These are phyloP conservation scores for Colletotrichum liaoningense DNA, from an alignment of 2,329 filamentous ascomycete species.

Conservation along the genomic window DNA sequence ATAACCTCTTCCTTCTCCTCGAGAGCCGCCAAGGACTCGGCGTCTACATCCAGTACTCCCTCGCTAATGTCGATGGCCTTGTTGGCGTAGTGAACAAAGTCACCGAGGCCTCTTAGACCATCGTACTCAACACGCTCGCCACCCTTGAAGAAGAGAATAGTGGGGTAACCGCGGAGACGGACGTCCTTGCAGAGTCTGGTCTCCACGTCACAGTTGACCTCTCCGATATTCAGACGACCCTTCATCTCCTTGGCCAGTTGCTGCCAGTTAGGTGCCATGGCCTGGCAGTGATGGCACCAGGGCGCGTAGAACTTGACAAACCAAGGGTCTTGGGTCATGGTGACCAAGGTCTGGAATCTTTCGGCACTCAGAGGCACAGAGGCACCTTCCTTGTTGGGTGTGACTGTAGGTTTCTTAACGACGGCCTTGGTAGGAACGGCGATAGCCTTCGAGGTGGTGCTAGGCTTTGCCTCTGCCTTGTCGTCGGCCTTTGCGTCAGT, in stretches of 20 bases:
- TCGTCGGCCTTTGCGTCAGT: slow-evolving; percentile 42
- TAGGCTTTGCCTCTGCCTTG: slow-evolving; percentile 36
- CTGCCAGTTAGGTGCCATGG: slow-evolving; percentile 89
- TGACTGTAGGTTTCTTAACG: slow-evolving; percentile 61
- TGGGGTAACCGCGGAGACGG: slow-evolving; percentile 83
- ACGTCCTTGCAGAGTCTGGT: slow-evolving; percentile 93
- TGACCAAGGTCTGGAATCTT: slow-evolving; percentile 87
- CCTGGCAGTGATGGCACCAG: slow-evolving; percentile 97
- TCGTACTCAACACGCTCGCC: slow-evolving; percentile 94
- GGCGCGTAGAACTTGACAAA: slow-evolving; percentile 99
- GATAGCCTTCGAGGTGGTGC: slow-evolving; percentile 36
- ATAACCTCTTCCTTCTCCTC: slow-evolving; percentile 96
- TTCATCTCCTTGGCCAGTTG: slow-evolving; percentile 93
- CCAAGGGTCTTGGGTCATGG: slow-evolving; percentile 90
- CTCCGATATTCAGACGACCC: slow-evolving; percentile 88
- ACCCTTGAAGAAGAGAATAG: slow-evolving; percentile 91
- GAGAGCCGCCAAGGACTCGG: slow-evolving; percentile 79
- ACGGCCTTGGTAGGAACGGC: slow-evolving; percentile 50
- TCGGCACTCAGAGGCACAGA: slow-evolving; percentile 84
- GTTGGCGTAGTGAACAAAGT: slow-evolving; percentile 87
- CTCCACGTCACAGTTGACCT: slow-evolving; percentile 94
- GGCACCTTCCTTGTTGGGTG: slow-evolving; percentile 79
- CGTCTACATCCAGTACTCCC: slow-evolving; percentile 85
- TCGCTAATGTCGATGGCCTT: slow-evolving; percentile 83
- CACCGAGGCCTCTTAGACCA: slow-evolving; percentile 90